These are phyloP conservation scores for Polyplosphaeria fusca DNA, from an alignment of 495 filamentous ascomycete species.

Conservation along the genomic window DNA sequence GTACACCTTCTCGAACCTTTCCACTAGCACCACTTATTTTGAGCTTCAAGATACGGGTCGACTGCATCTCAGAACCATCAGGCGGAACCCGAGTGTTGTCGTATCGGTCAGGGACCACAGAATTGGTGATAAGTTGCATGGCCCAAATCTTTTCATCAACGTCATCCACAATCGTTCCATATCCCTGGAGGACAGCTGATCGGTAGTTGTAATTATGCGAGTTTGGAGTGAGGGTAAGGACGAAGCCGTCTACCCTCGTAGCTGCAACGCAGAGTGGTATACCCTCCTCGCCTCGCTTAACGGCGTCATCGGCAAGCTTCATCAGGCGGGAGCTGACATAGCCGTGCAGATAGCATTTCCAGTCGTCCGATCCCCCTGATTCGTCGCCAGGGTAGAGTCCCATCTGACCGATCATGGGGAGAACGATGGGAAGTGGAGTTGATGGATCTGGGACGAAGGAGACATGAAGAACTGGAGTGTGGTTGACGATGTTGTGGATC, in stretches of 20 bases:
- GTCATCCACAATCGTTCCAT: constrained; percentile 64
- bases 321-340: constrained; percentile 79
- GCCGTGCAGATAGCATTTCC: constrained; percentile 78
- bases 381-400: constrained; percentile 58
- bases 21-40: constrained; percentile 67
- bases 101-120: constrained; percentile 67
- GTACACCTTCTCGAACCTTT: constrained; percentile 68
- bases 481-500: constrained; percentile 78
- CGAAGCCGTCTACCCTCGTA: constrained; percentile 68
- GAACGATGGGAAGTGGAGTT: constrained; percentile 64
- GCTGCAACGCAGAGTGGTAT: constrained; percentile 64
- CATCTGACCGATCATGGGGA: constrained; percentile 88
- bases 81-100: constrained; percentile 52
- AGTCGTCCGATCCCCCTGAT: constrained; percentile 49
- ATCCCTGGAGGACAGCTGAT: constrained; percentile 74
- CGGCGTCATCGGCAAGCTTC: constrained; percentile 49
- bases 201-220: constrained; percentile 85
- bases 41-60: constrained; percentile 70
- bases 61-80: constrained; percentile 31
- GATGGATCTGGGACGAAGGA: constrained; percentile 59
- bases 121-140: constrained; percentile 77
- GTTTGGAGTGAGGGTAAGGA: constrained; percentile 64
- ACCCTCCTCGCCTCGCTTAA: constrained; percentile 43
- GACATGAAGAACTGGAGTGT: constrained; percentile 43
- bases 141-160: constrained; percentile 74